phyloP scores from a whole-genome alignment of 1,139 yeast species.

The Yamadazyma oceani region DNA sequence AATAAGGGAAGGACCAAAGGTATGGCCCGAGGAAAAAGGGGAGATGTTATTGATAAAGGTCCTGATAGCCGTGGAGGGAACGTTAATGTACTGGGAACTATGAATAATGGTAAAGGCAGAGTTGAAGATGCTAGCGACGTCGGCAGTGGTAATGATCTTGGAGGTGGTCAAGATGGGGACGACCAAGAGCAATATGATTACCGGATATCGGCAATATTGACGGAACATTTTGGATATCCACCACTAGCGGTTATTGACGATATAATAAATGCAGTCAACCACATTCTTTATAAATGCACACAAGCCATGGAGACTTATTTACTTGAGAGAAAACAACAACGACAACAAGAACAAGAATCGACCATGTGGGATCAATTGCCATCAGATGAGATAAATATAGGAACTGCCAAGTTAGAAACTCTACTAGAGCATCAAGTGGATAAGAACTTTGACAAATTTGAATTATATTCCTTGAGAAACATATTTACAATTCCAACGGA shows the following conservation, averaged over 20 bases:
- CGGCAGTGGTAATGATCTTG: too few species aligned
- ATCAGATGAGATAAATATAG: constrained; percentile 61
- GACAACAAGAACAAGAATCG: constrained; percentile 15
- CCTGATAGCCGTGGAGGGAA: too few species aligned
- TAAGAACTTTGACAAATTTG: constrained; percentile 82
- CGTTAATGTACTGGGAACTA: too few species aligned
- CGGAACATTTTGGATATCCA: constrained; percentile 86
- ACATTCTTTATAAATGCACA: constrained; percentile 79
- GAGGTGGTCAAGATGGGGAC: not conserved
- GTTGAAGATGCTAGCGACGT: too few species aligned
- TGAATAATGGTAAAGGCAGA: too few species aligned
- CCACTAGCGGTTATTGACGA: constrained; percentile 88
- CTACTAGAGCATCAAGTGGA: constrained; percentile 78
- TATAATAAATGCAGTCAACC: constrained; percentile 85
- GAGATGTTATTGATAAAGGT: too few species aligned
- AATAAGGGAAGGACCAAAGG: too few species aligned
- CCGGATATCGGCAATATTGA: constrained; percentile 33
- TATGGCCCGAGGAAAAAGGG: too few species aligned
- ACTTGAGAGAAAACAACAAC: constrained; percentile 28
- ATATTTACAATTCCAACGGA: constrained; percentile 70
- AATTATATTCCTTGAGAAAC: constrained; percentile 77
- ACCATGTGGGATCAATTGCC: constrained; percentile 17
- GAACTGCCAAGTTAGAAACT: constrained; percentile 81
- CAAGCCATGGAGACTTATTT: constrained; percentile 75
- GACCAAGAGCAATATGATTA: constrained; percentile 7